Base-by-base conservation (phyloP, 2,329 filamentous ascomycete genomes). In the Aspergillus brunneoviolaceus region DNA sequence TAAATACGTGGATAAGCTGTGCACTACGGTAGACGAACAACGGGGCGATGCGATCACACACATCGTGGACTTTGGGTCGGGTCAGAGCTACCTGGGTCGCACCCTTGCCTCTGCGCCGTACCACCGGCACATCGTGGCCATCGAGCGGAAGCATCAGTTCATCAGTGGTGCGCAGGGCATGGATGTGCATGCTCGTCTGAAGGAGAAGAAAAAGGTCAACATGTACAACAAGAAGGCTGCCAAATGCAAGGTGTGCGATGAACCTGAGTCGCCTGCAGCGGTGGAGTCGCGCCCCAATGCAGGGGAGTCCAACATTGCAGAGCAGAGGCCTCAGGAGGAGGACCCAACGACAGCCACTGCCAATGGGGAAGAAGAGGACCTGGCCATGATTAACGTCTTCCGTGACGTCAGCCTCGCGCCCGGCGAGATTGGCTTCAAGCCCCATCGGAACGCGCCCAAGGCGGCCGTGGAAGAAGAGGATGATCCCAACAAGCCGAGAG, bases 11-110 rank as follows among this genome's bases (percentile, higher is more conserved):
- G 84, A 91, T 57, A 82, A 84, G 29, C 83, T 96, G 25, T 82
- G 85, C 3, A 72, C 79, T 2, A 78, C 85, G 1, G 83, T 88
- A 48, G 79, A 81, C 0, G 76, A 81, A 51, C 77, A 82, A 14
- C 71, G 74, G 57, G 67, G 76, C 5, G 69, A 74, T 27, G 67
- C 70, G 6, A 87, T 97, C 61, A 91, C 92, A 0, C 93, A 98
- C 77, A 87, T 96, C 60, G 89, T 98, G 52, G 95, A 99, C 77
- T 96, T 98, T 75, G 95, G 95, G 29, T 96, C 92, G 56, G 95
- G 95, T 0, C 94, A 98, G 74, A 98, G 97, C 72, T 99, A 99
- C 71, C 86, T 99, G 3, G 94, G 95, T 0, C 85, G 95, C 50
- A 90, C 91, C 1, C 81, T 99, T 60, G 94, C 94, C 14, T 92